A percentile compares a stretch with the other conserved stretches of the same genome.
Evolutionary conservation across 768 basidiomycete species (phyloP).

Genomic region (Amanita molliuscula): DNA sequence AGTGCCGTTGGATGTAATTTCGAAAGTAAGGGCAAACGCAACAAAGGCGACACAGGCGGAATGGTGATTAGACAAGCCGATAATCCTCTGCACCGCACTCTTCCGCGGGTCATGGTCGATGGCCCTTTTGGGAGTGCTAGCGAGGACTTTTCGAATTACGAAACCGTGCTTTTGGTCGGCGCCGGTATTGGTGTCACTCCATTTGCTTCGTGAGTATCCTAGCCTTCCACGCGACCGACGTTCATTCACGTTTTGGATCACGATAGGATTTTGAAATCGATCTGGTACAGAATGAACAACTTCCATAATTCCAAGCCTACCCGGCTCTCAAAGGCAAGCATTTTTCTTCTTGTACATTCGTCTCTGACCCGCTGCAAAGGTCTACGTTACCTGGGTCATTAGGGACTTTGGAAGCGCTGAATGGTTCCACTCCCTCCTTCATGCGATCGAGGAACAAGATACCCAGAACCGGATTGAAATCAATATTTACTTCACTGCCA

Average conservation of each 20-base stretch:
- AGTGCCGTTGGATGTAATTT: conserved; percentile 81
- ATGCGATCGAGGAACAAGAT: conserved; percentile 92
- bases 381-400: conserved; percentile 94
- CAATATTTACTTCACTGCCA: conserved; percentile 87
- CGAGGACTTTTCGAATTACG: conserved; percentile 87
- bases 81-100: conserved; percentile 55
- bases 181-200: conserved; percentile 97
- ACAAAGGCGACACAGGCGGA: conserved; percentile 41
- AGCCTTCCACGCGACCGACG: neutral
- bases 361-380: conserved; percentile 19
- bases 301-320: conserved; percentile 66
- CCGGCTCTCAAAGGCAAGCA: conserved; percentile 65
- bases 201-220: conserved; percentile 73
- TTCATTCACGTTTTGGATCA: neutral
- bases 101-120: conserved; percentile 93
- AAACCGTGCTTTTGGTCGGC: conserved; percentile 82
- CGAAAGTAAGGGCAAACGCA: conserved; percentile 40
- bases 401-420: conserved; percentile 84
- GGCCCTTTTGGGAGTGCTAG: conserved; percentile 91
- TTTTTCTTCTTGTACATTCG: neutral
- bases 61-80: conserved; percentile 48
- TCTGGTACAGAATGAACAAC: conserved; percentile 96
- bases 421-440: conserved; percentile 91
- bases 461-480: conserved; percentile 81
- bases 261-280: conserved; percentile 72